Percentiles rank a stretch among this genome's conserved stretches.
Evolutionary conservation across 164 flowering plant genomes (phyloP).

Genomic region (Aristolochia fimbriata): DNA sequence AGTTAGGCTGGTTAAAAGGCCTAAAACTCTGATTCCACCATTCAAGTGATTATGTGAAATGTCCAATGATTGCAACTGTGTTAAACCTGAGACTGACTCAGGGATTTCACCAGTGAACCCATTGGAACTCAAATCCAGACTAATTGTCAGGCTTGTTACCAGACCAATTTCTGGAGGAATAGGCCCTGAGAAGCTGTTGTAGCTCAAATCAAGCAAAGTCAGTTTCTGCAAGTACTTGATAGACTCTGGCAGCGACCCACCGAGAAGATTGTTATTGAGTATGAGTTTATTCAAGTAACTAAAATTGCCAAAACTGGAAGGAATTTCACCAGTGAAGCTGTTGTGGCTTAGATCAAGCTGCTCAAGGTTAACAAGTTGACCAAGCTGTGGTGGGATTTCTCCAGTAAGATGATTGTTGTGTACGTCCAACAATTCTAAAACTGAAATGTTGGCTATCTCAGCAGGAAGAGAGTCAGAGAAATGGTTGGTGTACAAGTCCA

Average conservation of each 20-base stretch:
- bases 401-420: constrained; percentile 78
- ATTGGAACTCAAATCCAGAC: constrained; percentile 75
- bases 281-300: constrained; percentile 89
- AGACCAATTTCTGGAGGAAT: constrained; percentile 79
- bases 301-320: constrained; percentile 70
- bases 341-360: constrained; percentile 89
- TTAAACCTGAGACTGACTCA: constrained; percentile 50
- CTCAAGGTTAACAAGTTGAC: constrained; percentile 71
- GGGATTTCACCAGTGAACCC: constrained; percentile 71
- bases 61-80: constrained; percentile 80
- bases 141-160: constrained; percentile 74
- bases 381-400: constrained; percentile 61
- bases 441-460: constrained; percentile 69
- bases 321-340: constrained; percentile 74
- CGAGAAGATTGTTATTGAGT: constrained; percentile 65
- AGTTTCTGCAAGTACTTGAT: constrained; percentile 58
- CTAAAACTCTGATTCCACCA: constrained; percentile 55
- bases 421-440: constrained; percentile 80
- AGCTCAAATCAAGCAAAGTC: constrained; percentile 83
- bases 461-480: constrained; percentile 68
- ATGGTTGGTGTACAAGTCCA: constrained; percentile 81
- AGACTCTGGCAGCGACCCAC: constrained; percentile 61
- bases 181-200: constrained; percentile 58
- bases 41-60: constrained; percentile 59
- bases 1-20: constrained; percentile 66